Evolutionary conservation across 352 stramenopile genomes (phyloP), one percentile per base, ranked within the genome.

Genomic region (Phytophthora quininea): DNA sequence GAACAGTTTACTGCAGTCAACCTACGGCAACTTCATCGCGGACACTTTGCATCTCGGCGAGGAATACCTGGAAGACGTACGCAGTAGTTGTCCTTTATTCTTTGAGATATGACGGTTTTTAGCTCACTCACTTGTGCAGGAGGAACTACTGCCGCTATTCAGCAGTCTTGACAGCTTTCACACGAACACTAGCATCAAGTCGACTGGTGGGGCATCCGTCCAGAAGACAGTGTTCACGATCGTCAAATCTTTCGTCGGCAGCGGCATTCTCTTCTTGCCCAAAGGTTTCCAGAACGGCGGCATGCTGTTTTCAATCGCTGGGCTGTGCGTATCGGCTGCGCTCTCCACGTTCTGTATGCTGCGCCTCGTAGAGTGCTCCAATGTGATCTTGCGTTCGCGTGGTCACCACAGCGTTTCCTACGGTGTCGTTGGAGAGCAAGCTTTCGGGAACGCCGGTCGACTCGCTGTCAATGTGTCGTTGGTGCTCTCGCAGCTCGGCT

Each of bases 211-310:
- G 30, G 56, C 68, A 29, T 65, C 66, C 6, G 67, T 73, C 46
- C 60, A 66, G 45, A 82, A 86, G 71, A 86, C 78, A 9, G 51
- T 84, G n/a, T 86, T 90, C 70, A 85, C 79, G 9, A 81, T 90
- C 53, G 73, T 90, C 61, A 90, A 90, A 63, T 80, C 74, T 46
- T 90, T 90, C 61, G 80, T 90, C 48, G 81, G 81, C 42, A 90
- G 79, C 47, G 81, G 81, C 24, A 83, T 90, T 32, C 52, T 90
- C 43, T 88, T 90, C 56, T 48, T 88, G 45, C 81, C 81, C 24
- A 84, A 87, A 53, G 79, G 71, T 32, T 90, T 90, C 57, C 74
- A 85, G 65, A 80, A 85, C 32, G 81, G 81, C 54, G 81, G 81
- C n/a, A 88, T 90, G 72, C 48, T 90, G 50, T 88, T 90, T 57